These are phyloP conservation scores for Vigna hirtella DNA, from an alignment of 306 rosid species.

Conservation along the genomic window DNA sequence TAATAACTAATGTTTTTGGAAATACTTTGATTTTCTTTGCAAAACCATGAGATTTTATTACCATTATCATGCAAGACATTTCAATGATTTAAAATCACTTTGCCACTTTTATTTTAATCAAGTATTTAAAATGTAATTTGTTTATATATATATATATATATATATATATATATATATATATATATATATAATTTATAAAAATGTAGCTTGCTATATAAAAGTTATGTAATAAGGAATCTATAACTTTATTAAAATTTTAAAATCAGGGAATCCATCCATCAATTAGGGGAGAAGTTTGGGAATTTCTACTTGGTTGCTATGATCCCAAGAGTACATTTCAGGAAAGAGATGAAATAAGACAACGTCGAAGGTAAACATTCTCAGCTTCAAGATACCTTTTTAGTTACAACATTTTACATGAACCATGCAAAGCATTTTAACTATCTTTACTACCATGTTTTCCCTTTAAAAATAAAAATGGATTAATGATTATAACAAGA, in stretches of 20 bases:
- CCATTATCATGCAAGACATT: background rate
- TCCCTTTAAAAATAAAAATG: too few relatives aligned
- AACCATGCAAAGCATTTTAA: too few relatives aligned
- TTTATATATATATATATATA: too few relatives aligned
- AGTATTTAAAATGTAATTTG: too few relatives aligned
- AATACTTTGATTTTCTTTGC: background rate
- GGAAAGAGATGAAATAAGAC: conserved; percentile 77
- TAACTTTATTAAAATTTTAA: conserved; percentile 15
- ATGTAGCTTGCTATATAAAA: background rate
- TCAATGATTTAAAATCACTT: background rate
- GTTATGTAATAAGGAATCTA: background rate
- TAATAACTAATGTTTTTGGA: too few relatives aligned
- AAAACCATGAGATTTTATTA: background rate
- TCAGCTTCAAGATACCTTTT: background rate
- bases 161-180: too few relatives aligned
- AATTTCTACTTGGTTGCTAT: conserved; percentile 94
- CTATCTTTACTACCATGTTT: too few relatives aligned
- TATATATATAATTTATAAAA: background rate
- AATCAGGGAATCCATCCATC: conserved; percentile 94
- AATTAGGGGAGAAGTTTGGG: conserved; percentile 99
- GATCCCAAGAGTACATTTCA: conserved; percentile 78
- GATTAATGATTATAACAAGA: too few relatives aligned
- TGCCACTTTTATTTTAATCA: too few relatives aligned
- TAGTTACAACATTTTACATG: background rate
- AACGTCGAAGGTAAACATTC: conserved; percentile 70